These are phyloP conservation scores for Fusarium sp. DNA, from an alignment of 2,329 filamentous ascomycete species.

Conservation along the genomic window DNA sequence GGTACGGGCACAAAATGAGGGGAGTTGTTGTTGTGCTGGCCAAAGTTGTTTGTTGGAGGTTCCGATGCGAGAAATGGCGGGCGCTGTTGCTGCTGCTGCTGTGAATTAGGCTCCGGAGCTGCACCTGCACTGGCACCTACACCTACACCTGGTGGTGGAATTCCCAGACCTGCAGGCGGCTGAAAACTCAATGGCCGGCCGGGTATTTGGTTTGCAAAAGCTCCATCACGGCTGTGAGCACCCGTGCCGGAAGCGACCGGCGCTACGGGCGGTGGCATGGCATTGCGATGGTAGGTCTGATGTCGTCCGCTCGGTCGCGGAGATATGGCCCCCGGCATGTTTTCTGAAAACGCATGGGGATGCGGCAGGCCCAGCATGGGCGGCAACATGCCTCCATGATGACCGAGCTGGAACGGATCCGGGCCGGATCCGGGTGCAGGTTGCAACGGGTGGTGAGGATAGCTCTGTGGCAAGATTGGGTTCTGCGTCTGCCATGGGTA, in stretches of 20 bases:
- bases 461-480: slow-evolving; percentile 32
- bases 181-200: slow-evolving; percentile 34
- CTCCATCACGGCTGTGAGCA: slow-evolving; percentile 27
- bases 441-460: slow-evolving; percentile 30
- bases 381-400: slow-evolving; percentile 37
- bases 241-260: slow-evolving; percentile 7
- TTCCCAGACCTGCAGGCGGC: slow-evolving; percentile 20
- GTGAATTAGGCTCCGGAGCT: slow-evolving; percentile 36
- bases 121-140: not conserved
- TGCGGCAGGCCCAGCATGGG: slow-evolving; percentile 34
- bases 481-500: slow-evolving; percentile 40
- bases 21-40: slow-evolving; percentile 31
- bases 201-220: slow-evolving; percentile 39
- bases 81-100: slow-evolving; percentile 10
- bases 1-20: slow-evolving; percentile 22
- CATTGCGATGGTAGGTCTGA: slow-evolving; percentile 21
- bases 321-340: slow-evolving; percentile 24
- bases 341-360: slow-evolving; percentile 26
- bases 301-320: slow-evolving; percentile 26
- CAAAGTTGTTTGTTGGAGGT: slow-evolving; percentile 28
- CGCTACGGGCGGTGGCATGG: slow-evolving; percentile 20
- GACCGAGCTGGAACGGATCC: slow-evolving; percentile 35
- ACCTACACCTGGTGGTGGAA: slow-evolving; percentile 10
- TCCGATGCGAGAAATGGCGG: slow-evolving; percentile 32
- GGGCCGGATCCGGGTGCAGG: slow-evolving; percentile 23